Conservation (phyloP, 2,329 filamentous ascomycete genomes). For the Fusarium domesticum region DNA sequence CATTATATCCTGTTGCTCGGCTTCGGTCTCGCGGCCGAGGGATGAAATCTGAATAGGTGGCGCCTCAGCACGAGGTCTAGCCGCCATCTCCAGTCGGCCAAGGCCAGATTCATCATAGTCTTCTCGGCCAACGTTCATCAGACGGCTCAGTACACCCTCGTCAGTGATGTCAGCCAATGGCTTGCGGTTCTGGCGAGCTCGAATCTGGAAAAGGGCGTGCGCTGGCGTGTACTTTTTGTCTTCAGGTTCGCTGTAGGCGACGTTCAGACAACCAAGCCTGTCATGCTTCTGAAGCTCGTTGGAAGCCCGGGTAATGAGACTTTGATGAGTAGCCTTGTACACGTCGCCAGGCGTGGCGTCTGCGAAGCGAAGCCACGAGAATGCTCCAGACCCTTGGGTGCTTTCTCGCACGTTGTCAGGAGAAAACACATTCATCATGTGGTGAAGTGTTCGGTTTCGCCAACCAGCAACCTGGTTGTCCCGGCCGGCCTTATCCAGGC, state of each 20-base stretch:
- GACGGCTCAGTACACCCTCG: constrained; percentile 68
- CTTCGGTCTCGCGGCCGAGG: constrained; percentile 60
- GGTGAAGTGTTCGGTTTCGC: constrained; percentile 69
- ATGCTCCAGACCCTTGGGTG: constrained; percentile 59
- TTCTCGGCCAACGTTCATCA: constrained; percentile 74
- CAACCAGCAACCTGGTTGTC: constrained; percentile 78
- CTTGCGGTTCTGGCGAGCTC: constrained; percentile 62
- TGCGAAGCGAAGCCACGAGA: constrained; percentile 88
- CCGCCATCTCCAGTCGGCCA: constrained; percentile 75
- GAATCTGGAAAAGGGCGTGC: constrained; percentile 80
- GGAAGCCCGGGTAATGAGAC: constrained; percentile 71
- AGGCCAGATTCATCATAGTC: constrained; percentile 69
- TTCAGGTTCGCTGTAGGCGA: constrained; percentile 67
- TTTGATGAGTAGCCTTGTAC: constrained; percentile 64
- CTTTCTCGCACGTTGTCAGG: constrained; percentile 72
- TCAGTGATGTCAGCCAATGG: constrained; percentile 66
- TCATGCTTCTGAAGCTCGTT: constrained; percentile 54
- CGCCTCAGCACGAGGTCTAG: constrained; percentile 73
- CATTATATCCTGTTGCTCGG: constrained; percentile 69
- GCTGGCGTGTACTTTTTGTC: constrained; percentile 63
- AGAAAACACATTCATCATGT: constrained; percentile 88
- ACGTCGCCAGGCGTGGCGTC: constrained; percentile 73
- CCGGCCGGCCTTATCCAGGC: constrained; percentile 68
- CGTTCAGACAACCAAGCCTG: constrained; percentile 62
- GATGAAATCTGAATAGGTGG: constrained; percentile 82